Base-by-base conservation (phyloP, 345 rosid species). In the Hibiscus mutabilis region DNA sequence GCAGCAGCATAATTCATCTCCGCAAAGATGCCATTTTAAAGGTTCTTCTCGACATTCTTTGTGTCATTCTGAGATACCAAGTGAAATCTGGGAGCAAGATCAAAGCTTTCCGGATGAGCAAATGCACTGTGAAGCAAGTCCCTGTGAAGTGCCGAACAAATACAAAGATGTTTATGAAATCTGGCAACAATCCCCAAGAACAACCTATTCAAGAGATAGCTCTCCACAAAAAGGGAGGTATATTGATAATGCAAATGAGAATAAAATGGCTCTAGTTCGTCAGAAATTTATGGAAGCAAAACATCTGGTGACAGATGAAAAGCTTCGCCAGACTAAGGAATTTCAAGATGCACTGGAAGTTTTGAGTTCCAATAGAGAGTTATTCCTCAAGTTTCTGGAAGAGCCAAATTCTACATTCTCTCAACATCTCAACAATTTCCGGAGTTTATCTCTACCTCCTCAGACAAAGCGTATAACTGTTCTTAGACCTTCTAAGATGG, bases 381-480 rank as follows among this genome's bases (percentile, higher is more conserved):
- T 95, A 18, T 83, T 92, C 29, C 86, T 87, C 47, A 80, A 87
- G 84, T 81, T 86, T 82, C 85, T 95, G 59, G 89, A 94, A 53
- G 93, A 92, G 80, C 87, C 96, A 10, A 84, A 84, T 83, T 92
- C 96, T 13, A 80, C 88, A 71, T 79, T 87, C 75, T 82, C 92
- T 40, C 86, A 80, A 77, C 86, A 68, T 78, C 74, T 81, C 37
- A 83, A 79, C 29, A 84, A 87, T 65, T 75, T 81, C 73, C 95
- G 83, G 82, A 70, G 79, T 47, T 66, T 80, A 73, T 80, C 91
- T 78, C 80, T 83, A 76, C 87, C 90, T 73, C 78, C 85, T 15
- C 89, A 90, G 82, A 86, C 89, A n/a, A 92, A 90, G 74, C 91
- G 85, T 63, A 95, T 95, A 64, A 92, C 98, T 69, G 90, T 95